Percentiles rank a stretch among this genome's conserved stretches.
Evolutionary conservation across 805 yeast species (phyloP).

Genomic region (Cephaloascus albidus): DNA sequence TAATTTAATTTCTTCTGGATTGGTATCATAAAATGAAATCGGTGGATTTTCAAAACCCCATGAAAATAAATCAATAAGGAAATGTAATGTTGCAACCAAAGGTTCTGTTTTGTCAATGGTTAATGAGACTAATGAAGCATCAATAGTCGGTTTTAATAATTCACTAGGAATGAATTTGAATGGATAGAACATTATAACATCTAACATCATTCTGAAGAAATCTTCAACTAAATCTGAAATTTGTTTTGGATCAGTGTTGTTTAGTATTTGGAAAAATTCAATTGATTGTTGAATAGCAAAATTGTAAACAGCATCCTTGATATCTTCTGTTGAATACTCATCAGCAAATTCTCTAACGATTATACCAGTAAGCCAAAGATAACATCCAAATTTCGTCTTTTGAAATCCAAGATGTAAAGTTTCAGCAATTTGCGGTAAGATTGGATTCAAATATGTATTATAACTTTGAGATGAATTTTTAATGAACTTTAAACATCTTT

Average conservation of each 20-base stretch:
- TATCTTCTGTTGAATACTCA: conserved; percentile 32
- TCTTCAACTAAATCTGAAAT: conserved; percentile 76
- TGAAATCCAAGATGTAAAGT: conserved; percentile 64
- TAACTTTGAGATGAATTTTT: conserved; percentile 58
- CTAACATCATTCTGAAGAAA: conserved; percentile 72
- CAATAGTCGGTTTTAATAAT: conserved; percentile 41
- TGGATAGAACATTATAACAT: conserved; percentile 69
- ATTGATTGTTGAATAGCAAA: conserved; percentile 62
- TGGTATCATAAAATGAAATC: conserved; percentile 49
- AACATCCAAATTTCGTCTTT: conserved; percentile 66
- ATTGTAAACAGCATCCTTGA: conserved; percentile 57
- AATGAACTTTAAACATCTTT: conserved; percentile 61
- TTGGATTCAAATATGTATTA: conserved; percentile 43
- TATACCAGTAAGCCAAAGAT: conserved; percentile 83
- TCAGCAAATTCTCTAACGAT: conserved; percentile 68
- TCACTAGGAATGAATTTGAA: conserved; percentile 37
- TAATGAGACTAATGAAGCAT: conserved; percentile 49
- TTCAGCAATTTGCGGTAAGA: conserved; percentile 57
- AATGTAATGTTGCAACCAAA: conserved; percentile 60
- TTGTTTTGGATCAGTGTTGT: conserved; percentile 13
- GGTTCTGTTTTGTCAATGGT: conserved; percentile 63
- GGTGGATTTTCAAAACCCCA: conserved; percentile 86
- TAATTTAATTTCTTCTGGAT: conserved; percentile 45
- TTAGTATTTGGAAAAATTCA: conserved; percentile 41
- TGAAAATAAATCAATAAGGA: conserved; percentile 68